Base-by-base conservation (phyloP, 768 basidiomycete species). In the Serendipita sp. region DNA sequence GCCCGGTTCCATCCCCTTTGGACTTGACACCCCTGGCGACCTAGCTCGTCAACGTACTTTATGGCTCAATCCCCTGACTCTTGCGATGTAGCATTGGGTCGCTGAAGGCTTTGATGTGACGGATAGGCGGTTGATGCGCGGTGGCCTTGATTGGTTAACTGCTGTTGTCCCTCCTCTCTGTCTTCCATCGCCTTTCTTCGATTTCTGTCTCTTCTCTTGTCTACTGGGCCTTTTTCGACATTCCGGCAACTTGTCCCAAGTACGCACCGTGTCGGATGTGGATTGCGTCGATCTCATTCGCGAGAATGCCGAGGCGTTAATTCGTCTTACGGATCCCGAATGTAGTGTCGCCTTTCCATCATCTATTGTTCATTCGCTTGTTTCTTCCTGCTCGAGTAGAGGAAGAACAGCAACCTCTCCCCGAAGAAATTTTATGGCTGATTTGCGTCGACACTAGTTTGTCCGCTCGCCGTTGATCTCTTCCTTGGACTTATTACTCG, bases 251-350 rank as follows among this genome's bases (percentile, higher is more conserved):
- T 50, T 38, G 34, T 38, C 34, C 34, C 34, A 38, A 38, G 34
- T 38, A 38, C 34, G 34, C 14, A 7, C 34, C 34, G 34, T 38
- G 34, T 38, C 34, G 5, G 34, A 14, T 5, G 34, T 38, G 34
- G 34, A 38, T 38, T 5, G 34, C 34, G 34, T 38, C 34, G 34
- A 38, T 38, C 34, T 38, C 34, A 14, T 38, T 33, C 31, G 53
- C 31, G 53, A 11, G 53, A 24, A 58, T 58, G 53, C 53, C 53
- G 53, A 58, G 53, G 53, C 53, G 53, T 58, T 58, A n/a, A 33
- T 22, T 58, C 53, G 53, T 58, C 53, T 58, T 58, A 58, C 53
- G 53, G 53, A 58, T 58, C 53, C 53, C 53, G 30, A 48, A 28
- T 11, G 22, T 9, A 28, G 24, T 26, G 31, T 24, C 53, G 31